These are phyloP conservation scores for Phytophthora tubulina DNA, from an alignment of 352 stramenopile species.

Conservation along the genomic window DNA sequence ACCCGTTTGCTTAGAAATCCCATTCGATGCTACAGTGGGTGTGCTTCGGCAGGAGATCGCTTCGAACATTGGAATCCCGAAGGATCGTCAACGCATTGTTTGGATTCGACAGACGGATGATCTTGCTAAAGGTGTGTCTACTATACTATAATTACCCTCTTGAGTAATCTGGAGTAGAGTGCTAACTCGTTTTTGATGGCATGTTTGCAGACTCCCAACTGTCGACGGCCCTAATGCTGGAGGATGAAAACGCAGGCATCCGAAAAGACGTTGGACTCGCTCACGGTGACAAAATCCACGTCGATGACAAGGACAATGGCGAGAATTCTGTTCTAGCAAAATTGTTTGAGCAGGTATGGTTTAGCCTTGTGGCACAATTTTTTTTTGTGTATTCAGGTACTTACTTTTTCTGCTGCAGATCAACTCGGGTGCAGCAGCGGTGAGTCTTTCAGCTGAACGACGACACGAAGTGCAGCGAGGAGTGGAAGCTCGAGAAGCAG, in stretches of 20 bases:
- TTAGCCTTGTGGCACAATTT: background rate
- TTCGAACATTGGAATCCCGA: constrained; percentile 82
- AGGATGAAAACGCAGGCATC: constrained; percentile 74
- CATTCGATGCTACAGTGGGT: constrained; percentile 81
- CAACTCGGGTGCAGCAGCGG: constrained; percentile 81
- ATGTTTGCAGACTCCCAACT: constrained; percentile 67
- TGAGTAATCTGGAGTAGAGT: background rate
- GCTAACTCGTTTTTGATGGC: background rate
- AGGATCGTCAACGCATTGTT: constrained; percentile 86
- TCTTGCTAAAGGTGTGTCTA: constrained; percentile 74
- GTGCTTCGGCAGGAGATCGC: constrained; percentile 84
- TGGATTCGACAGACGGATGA: constrained; percentile 91
- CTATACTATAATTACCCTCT: background rate
- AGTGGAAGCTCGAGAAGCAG: constrained; percentile 85
- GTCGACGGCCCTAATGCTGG: constrained; percentile 76
- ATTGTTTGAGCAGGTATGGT: constrained; percentile 78
- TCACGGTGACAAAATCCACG: constrained; percentile 91
- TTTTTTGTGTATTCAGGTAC: background rate
- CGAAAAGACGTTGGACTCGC: constrained; percentile 84
- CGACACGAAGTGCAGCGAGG: constrained; percentile 89
- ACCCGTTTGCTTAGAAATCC: constrained; percentile 82
- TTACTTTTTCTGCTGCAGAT: constrained; percentile 55
- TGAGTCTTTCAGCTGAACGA: constrained; percentile 87
- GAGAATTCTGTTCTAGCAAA: constrained; percentile 84
- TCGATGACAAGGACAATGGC: constrained; percentile 84